Evolutionary conservation across 345 rosid species (phyloP).

Genomic region (Sonneratia caseolaris): DNA sequence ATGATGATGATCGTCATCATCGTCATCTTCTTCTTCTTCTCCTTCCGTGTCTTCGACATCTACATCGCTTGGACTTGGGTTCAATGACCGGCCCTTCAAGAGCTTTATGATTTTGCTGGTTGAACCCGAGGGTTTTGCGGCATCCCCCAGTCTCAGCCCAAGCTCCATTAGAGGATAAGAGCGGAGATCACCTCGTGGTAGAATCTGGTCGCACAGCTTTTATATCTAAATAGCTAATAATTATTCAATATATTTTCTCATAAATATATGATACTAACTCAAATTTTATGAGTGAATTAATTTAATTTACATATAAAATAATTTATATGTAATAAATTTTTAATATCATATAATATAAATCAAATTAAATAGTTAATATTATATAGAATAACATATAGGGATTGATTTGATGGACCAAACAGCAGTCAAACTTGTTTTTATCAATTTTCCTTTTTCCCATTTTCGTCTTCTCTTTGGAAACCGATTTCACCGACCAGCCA

Average conservation of each 20-base stretch:
- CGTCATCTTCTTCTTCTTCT: neutral
- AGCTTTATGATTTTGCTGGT: neutral
- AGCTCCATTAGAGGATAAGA: constrained; percentile 1
- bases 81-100: neutral
- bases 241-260: no score
- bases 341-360: no score
- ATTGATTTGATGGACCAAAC: neutral
- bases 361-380: no score
- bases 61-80: neutral
- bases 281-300: no score
- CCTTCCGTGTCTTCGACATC: neutral
- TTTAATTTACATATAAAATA: no score
- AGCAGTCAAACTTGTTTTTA: neutral
- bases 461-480: neutral
- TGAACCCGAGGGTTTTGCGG: neutral
- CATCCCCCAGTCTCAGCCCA: neutral
- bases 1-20: no score
- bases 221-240: neutral
- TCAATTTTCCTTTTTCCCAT: neutral
- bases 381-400: no score
- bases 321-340: no score
- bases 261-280: no score
- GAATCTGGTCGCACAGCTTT: neutral
- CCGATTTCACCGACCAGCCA: neutral
- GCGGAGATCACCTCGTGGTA: neutral